Conservation (phyloP, 78 protist species). For the Dictyostelium intermedium region DNA sequence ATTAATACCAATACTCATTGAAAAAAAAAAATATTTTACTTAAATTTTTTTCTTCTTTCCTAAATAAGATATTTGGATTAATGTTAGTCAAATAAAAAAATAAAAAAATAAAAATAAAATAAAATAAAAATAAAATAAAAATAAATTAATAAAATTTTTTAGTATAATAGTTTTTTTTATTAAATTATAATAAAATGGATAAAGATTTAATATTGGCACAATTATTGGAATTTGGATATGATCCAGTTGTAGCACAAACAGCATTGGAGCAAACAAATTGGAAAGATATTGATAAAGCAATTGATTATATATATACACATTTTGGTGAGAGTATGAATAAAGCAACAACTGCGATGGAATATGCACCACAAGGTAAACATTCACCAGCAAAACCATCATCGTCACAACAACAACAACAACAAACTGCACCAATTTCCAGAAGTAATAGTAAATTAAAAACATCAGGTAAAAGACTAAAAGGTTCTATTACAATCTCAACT, state of each 20-base stretch:
- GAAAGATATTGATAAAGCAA: neutral
- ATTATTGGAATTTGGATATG: slow-evolving; percentile 55
- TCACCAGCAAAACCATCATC: neutral
- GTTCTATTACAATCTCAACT: neutral
- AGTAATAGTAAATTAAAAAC: neutral
- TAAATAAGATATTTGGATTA: neutral
- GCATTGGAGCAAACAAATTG: slow-evolving; percentile 55
- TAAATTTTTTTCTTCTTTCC: neutral
- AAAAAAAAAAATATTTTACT: no score
- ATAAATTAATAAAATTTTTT: neutral
- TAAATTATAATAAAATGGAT: slow-evolving; percentile 4
- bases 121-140: no score
- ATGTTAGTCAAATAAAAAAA: neutral
- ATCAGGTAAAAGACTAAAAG: neutral
- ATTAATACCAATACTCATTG: no score
- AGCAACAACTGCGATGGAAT: neutral
- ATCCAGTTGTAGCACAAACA: slow-evolving; percentile 32
- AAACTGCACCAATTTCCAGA: neutral
- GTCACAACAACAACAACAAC: neutral
- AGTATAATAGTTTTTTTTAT: no score
- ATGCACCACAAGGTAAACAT: neutral
- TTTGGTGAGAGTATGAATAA: neutral
- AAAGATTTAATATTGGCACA: slow-evolving; percentile 28
- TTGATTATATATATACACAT: slow-evolving; percentile 33
- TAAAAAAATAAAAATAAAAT: neutral